phyloP scores from a whole-genome alignment of 2,329 filamentous ascomycete genomes.

The Fusarium phyllophilum region DNA sequence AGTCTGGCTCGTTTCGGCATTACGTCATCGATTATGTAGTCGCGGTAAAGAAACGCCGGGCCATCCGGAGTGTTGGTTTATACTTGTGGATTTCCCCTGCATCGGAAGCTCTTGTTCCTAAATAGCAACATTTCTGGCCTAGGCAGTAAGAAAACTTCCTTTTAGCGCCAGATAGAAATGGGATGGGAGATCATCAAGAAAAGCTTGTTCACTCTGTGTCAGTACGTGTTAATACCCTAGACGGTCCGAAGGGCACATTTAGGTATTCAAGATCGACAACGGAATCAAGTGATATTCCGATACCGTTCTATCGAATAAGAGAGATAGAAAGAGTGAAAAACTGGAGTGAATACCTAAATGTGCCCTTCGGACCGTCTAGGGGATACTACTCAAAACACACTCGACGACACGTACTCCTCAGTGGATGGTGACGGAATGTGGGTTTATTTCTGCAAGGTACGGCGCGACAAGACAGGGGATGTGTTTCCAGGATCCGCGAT shows the following conservation, averaged over 20 bases:
- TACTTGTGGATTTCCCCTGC: background rate
- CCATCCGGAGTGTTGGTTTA: conserved; percentile 12
- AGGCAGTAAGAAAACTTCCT: background rate
- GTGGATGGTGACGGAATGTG: conserved; percentile 33
- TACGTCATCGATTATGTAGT: conserved; percentile 38
- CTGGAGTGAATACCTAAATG: too few relatives aligned
- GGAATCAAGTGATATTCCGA: too few relatives aligned
- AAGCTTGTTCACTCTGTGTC: conserved; percentile 14
- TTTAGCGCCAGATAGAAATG: background rate
- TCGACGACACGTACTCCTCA: conserved; percentile 18
- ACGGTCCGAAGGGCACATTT: too few relatives aligned
- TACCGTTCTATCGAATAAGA: too few relatives aligned
- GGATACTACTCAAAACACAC: background rate
- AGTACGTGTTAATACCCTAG: conserved; percentile 3
- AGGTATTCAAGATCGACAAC: too few relatives aligned
- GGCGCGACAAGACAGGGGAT: conserved; percentile 17
- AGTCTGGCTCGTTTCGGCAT: background rate
- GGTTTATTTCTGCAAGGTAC: conserved; percentile 36
- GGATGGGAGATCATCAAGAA: conserved; percentile 4
- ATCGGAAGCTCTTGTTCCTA: background rate
- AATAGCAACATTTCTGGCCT: background rate
- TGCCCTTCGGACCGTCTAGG: too few relatives aligned
- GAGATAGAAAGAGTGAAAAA: too few relatives aligned
- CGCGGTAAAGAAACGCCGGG: conserved; percentile 29
- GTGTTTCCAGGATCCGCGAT: conserved; percentile 30